Conservation (phyloP, 108 stramenopile species). For the Mediolabrus comicus region DNA sequence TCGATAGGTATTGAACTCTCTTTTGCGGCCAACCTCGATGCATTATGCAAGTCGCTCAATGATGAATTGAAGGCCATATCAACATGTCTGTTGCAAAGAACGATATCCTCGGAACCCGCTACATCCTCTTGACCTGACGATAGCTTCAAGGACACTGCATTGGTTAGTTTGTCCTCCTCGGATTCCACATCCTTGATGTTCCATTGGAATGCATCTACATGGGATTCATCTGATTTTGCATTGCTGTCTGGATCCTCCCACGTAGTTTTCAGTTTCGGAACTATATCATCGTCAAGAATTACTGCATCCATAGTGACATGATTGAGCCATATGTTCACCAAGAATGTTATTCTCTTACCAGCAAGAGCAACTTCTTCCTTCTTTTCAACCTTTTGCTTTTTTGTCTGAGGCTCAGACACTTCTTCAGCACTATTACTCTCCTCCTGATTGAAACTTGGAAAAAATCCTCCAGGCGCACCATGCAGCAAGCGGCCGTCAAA, state of each 20-base stretch:
- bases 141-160: slow-evolving; percentile 13
- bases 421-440: not conserved
- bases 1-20: slow-evolving; percentile 38
- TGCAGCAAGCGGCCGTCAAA: slow-evolving; percentile 91
- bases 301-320: slow-evolving; percentile 76
- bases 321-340: slow-evolving; percentile 93
- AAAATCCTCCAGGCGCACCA: slow-evolving; percentile 85
- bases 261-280: slow-evolving; percentile 59
- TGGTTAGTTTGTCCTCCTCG: slow-evolving; percentile 44
- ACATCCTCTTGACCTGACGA: slow-evolving; percentile 42
- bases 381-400: slow-evolving; percentile 27
- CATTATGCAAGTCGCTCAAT: slow-evolving; percentile 63
- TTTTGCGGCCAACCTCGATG: slow-evolving; percentile 27
- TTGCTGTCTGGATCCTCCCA: slow-evolving; percentile 31
- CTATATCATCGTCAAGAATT: slow-evolving; percentile 66
- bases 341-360: slow-evolving; percentile 77
- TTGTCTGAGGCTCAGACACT: not conserved
- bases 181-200: slow-evolving; percentile 22
- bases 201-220: slow-evolving; percentile 50
- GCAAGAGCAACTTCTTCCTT: not conserved
- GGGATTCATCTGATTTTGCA: slow-evolving; percentile 31
- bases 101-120: slow-evolving; percentile 72
- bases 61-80: slow-evolving; percentile 57
- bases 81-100: slow-evolving; percentile 68
- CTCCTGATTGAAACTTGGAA: slow-evolving; percentile 39